Evolutionary conservation across 768 basidiomycete species (phyloP), one percentile per base, ranked within the genome.

Genomic region (Termitomyces sp.): DNA sequence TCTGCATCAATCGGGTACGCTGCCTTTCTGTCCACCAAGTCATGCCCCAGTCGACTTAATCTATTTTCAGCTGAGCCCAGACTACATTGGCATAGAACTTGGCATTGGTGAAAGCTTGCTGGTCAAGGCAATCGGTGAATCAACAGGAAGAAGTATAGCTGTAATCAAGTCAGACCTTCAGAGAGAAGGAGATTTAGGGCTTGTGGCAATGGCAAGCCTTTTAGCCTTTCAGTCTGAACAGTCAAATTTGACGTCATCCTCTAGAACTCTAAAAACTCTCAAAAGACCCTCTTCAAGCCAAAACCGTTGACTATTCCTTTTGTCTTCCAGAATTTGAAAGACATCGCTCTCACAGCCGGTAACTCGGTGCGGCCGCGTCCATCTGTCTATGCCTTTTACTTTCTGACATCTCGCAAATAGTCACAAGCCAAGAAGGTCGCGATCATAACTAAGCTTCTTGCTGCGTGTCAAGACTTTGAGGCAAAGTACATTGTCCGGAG

Each of bases 401-500:
- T 51, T 24, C 51, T 62, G 8, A 63, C 50, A 26, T 45, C 17
- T 54, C 54, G 30, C 12, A 34, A 1, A n/a, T 58, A 97, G 91
- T 95, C 95, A 0, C 95, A 98, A 83, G 80, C 80, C 44, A 94
- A 93, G 74, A 99, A 99, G 67, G 93, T 97, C 11, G 87, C 88
- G 0, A 90, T 96, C 57, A 94, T 99, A 66, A 96, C 93, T 40
- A 92, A 93, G 66, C 79, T 99, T 2, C 78, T 99, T 2, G 94
- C 95, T 3, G 87, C 93, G 1, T 98, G 95, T 67, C 87, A 91
- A 64, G 92, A 85, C 56, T 74, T 81, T 30, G 97, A 99, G 71
- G 95, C 97, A 22, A 98, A 98, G 67, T 99, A 95, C 68, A 90
- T 98, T 61, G 87, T 98, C 35, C 87, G 96, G 40, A 93, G 91